Conservation (phyloP, 1,284 basidiomycete genomes). For the Sanghuangporus weigelae region DNA sequence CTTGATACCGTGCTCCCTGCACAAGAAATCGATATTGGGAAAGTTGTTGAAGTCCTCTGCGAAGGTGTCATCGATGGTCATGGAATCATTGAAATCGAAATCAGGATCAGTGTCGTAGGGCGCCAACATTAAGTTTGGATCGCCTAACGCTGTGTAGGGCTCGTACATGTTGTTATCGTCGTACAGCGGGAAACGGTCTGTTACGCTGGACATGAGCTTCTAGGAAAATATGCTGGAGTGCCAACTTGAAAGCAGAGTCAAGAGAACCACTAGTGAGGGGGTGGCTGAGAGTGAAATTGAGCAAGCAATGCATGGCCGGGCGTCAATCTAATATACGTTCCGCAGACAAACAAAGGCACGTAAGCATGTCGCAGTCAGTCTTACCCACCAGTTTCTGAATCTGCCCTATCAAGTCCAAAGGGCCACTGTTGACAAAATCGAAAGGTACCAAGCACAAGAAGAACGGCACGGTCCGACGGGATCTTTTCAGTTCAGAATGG, state of each 20-base stretch:
- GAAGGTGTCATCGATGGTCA: not conserved
- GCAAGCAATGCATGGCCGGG: not conserved
- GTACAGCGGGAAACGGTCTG: not conserved
- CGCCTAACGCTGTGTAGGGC: not conserved
- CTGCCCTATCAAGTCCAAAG: not conserved
- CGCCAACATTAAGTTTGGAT: slow-evolving; percentile 2
- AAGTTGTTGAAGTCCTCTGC: not conserved
- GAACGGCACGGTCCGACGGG: not conserved
- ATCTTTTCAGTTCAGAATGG: not conserved
- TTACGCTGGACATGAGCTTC: not conserved
- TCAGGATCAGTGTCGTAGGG: not conserved
- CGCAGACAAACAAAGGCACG: slow-evolving; percentile 4
- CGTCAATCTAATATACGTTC: not conserved
- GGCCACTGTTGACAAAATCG: not conserved
- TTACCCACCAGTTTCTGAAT: not conserved
- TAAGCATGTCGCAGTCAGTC: not conserved
- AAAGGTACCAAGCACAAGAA: not conserved
- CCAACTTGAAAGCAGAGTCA: not conserved
- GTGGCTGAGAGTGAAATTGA: not conserved
- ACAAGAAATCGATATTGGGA: too few relatives aligned
- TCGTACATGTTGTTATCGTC: not conserved
- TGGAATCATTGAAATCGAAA: not conserved
- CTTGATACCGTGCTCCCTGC: too few relatives aligned
- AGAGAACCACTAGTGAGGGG: not conserved
- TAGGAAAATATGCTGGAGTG: not conserved